Evolutionary conservation across 2,329 filamentous ascomycete species (phyloP).

Genomic region (Fusarium aywerte): DNA sequence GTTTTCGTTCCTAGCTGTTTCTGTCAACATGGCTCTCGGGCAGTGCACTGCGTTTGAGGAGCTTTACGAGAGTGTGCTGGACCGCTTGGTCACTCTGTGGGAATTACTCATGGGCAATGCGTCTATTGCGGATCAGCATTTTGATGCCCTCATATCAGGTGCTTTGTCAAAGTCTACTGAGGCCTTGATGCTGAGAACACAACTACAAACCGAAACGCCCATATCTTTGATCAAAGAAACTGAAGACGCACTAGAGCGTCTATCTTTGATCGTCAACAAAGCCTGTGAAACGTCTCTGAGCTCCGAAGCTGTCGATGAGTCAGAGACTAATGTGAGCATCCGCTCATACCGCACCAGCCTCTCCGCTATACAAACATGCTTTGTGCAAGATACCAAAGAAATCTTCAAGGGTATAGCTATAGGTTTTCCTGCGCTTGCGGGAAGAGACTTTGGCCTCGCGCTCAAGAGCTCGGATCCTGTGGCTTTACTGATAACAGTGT

Average conservation of each 20-base stretch:
- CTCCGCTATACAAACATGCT: conserved; percentile 50
- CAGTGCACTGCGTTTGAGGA: conserved; percentile 31
- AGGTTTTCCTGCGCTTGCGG: conserved; percentile 47
- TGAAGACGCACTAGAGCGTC: conserved; percentile 20
- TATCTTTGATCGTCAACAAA: conserved; percentile 29
- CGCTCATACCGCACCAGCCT: conserved; percentile 37
- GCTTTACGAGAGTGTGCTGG: conserved; percentile 27
- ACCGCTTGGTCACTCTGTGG: conserved; percentile 35
- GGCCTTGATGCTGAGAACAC: conserved; percentile 18
- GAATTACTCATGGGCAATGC: conserved; percentile 38
- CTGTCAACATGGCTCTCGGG: conserved; percentile 42
- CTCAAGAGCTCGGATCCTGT: conserved; percentile 50
- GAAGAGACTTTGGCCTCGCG: conserved; percentile 47
- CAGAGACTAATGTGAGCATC: conserved; percentile 5
- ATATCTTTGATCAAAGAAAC: not conserved
- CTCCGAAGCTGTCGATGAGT: not conserved
- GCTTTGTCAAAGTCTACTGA: conserved; percentile 33
- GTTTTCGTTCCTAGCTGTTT: conserved; percentile 41
- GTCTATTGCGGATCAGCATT: conserved; percentile 30
- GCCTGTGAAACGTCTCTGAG: conserved; percentile 1
- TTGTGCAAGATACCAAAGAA: conserved; percentile 50
- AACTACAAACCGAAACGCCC: conserved; percentile 10
- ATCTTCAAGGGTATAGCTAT: conserved; percentile 48
- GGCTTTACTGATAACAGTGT: conserved; percentile 52
- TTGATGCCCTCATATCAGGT: conserved; percentile 34